Evolutionary conservation across 768 basidiomycete species (phyloP).

Genomic region (Boletus pseudopeckii): DNA sequence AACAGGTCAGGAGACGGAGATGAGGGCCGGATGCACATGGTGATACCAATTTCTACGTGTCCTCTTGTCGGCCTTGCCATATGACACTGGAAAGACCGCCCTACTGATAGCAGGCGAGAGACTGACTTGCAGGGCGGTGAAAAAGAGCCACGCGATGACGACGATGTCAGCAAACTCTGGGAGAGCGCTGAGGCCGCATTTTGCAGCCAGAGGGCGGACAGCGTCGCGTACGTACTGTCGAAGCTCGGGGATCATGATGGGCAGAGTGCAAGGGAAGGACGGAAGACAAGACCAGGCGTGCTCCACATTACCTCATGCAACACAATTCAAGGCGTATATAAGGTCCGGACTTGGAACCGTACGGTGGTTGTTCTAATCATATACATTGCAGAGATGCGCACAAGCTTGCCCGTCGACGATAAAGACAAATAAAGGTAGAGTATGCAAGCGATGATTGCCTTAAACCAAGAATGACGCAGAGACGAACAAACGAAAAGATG

Average conservation of each 20-base stretch:
- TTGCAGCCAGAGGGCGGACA: constrained; percentile 26
- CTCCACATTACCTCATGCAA: constrained; percentile 17
- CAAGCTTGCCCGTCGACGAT: constrained; percentile 24
- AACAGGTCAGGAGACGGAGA: not conserved
- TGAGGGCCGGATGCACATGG: not conserved
- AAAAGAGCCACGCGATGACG: constrained; percentile 51
- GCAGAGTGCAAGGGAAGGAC: not conserved
- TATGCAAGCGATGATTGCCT: constrained; percentile 15
- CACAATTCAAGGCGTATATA: constrained; percentile 1
- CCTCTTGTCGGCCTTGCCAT: constrained; percentile 43
- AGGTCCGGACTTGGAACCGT: not conserved
- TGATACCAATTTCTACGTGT: constrained; percentile 59
- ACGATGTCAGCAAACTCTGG: constrained; percentile 54
- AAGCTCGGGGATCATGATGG: constrained; percentile 29
- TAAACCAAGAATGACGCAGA: constrained; percentile 22
- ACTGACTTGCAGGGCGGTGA: constrained; percentile 55
- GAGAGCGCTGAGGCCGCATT: constrained; percentile 52
- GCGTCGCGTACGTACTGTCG: constrained; percentile 28
- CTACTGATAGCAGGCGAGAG: constrained; percentile 53
- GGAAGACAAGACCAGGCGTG: not conserved
- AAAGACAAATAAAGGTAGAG: constrained; percentile 34
- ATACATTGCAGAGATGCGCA: constrained; percentile 30
- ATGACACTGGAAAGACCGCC: constrained; percentile 46
- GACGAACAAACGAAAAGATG: not conserved
- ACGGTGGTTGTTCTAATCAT: constrained; percentile 19